phyloP scores from a whole-genome alignment of 495 filamentous ascomycete species.

The Lophiotrema nucula region DNA sequence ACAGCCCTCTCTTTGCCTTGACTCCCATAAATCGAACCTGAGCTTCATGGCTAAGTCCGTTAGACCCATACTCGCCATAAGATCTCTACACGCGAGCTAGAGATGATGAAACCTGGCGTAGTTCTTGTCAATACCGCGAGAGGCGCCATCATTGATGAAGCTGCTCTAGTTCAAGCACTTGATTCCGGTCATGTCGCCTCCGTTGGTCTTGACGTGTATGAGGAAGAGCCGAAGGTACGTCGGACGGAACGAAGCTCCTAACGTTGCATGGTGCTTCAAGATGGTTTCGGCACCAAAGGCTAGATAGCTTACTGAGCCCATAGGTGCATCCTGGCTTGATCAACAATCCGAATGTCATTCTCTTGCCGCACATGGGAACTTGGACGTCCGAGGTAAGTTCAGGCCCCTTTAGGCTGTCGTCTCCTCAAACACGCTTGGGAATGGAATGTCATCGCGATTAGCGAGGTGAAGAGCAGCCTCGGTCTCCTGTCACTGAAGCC shows the following conservation, averaged over 20 bases:
- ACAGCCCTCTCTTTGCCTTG: neutral
- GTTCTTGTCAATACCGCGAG: conserved; percentile 72
- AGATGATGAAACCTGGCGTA: conserved; percentile 67
- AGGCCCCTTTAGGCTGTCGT: neutral
- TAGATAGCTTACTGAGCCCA: too few species aligned
- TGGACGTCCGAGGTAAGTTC: conserved; percentile 61
- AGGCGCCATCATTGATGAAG: conserved; percentile 69
- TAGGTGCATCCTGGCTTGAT: conserved; percentile 64
- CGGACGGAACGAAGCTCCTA: too few species aligned
- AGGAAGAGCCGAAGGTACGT: conserved; percentile 65
- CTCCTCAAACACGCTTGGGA: neutral
- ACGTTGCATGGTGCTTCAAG: too few species aligned
- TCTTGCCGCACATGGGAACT: conserved; percentile 71
- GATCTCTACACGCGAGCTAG: conserved; percentile 61
- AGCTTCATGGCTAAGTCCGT: neutral
- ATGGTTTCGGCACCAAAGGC: too few species aligned
- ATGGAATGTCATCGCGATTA: neutral
- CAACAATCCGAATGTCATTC: conserved; percentile 57
- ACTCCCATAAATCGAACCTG: too few species aligned
- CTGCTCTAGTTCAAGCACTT: conserved; percentile 63
- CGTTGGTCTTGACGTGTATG: conserved; percentile 68
- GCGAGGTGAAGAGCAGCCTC: neutral
- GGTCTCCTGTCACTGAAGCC: neutral
- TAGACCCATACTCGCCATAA: conserved; percentile 57
- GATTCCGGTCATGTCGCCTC: conserved; percentile 60